Base-by-base conservation (phyloP, 257 asterid genomes). In the Gynochthodes officinalis region DNA sequence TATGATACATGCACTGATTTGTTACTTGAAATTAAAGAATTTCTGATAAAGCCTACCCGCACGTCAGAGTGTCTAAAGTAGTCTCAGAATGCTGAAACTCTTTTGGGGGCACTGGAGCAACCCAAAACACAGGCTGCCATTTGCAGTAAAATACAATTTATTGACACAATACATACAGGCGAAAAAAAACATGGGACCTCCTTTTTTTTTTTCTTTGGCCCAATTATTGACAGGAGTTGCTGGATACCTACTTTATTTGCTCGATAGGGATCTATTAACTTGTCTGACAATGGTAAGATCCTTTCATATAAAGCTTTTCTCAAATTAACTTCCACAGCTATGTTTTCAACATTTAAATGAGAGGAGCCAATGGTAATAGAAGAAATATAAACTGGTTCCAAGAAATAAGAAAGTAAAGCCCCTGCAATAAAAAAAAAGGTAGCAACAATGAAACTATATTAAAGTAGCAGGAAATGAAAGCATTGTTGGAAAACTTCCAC, bases 61-160 rank as follows among this genome's bases (percentile, higher is more conserved):
- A 94, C 52, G 97, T 94, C 81, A 89, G 76, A 77, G 99, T 88
- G 72, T 82, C 88, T 72, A 84, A 82, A 73, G 99, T 95, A 76
- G 95, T 88, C 84, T 88, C 92, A 57, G 90, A 84, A 76, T 91
- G 97, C 82, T 89, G 97, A 84, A 94, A 91, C 80, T 91, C 95
- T 82, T 69, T 71, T 14, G 96, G 86, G 50, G 99, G 97, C 66
- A 80, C 74, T 10, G 95, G 88, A 71, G 97, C 97, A 23, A 84
- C 78, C 62, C 77, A 78, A 73, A 94, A 76, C 46, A 76, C 77
- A 54, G 96, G 93, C 99, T 94, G 86, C 59, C 55, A 75, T 72
- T 30, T 28, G 72, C 14, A 72, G 75, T 73, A 39, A 39, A 63
- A 55, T 59, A 71, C 33, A 70, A 42, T 39, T 69, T 27, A 43